Base-by-base conservation (phyloP, 495 filamentous ascomycete genomes). In the Neurospora discreta region DNA sequence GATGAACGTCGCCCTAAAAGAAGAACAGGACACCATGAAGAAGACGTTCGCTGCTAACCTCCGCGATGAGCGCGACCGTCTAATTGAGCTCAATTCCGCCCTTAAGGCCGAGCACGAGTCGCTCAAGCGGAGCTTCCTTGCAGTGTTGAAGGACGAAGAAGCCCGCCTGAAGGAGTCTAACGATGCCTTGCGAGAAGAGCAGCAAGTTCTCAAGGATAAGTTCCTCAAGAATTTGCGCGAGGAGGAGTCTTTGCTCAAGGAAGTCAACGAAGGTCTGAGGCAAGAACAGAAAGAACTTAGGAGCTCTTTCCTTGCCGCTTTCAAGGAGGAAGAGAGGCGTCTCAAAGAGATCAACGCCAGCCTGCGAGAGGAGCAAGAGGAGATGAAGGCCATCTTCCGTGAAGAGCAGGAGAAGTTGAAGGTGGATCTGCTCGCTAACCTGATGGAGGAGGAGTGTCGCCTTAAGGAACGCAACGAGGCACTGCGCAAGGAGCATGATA, bases 1-100 rank as follows among this genome's bases (percentile, higher is more conserved):
- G 0, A 69, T 72, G 40, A 78, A 80, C 36, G 73, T 71, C 77
- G 87, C 89, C 39, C 83, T 91, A 39, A 84, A 84, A 38, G 88
- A 89, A 0, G 91, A 97, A 77, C 91, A 90, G 70, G 90, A 94
- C 70, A 84, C 87, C 70, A 86, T 97, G 10, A 93, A 97, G 76
- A 84, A 87, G 20, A 90, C 92, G 30, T 88, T 97, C 71, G 41
- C 77, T 1, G 85, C 89, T 13, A 87, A 83, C 41, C 83, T 83
- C 9, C 83, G 84, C 39, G 88, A 90, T 0, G 92, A 98, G 79
- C 90, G 90, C 73, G 90, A 94, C 69, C 85, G 89, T 70, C 86
- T 96, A 2, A 92, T 95, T 75, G 84, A 78, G 58, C 73, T 52
- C 42, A 88, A 97, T 65, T 85, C 89, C 5, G 85, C 82, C 30